Percentiles rank a stretch among this genome's conserved stretches.
These are phyloP conservation scores for Puccinia polysora DNA, from an alignment of 1,284 basidiomycete species.

Conservation along the genomic window DNA sequence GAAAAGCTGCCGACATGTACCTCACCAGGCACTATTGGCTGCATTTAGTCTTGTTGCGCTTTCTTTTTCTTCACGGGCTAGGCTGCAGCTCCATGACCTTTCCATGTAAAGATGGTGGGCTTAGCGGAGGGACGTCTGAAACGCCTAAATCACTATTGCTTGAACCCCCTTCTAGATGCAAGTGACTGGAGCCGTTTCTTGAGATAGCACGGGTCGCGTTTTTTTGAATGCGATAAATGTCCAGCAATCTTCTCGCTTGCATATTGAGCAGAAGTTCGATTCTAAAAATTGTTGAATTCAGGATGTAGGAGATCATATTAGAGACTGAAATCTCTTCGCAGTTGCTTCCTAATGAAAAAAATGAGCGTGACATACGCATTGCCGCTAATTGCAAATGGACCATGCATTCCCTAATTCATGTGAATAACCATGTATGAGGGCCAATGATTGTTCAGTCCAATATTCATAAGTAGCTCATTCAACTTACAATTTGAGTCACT, in stretches of 20 bases:
- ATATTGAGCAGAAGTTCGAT: conserved; percentile 21
- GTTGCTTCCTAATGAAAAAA: not conserved
- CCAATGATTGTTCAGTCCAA: not conserved
- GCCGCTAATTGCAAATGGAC: conserved; percentile 20
- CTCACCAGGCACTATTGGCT: no score
- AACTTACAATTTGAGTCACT: conserved; percentile 33
- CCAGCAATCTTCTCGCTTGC: conserved; percentile 19
- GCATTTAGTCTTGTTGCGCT: no score
- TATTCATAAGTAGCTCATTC: not conserved
- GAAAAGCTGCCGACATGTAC: no score
- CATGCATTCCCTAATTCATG: conserved; percentile 23
- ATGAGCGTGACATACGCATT: conserved; percentile 18
- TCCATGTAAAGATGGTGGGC: not conserved
- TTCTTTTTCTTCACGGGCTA: not conserved
- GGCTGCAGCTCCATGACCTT: conserved; percentile 4
- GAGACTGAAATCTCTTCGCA: not conserved
- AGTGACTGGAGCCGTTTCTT: not conserved
- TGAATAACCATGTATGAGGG: not conserved
- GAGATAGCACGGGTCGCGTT: conserved; percentile 5
- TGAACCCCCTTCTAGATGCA: conserved; percentile 12
- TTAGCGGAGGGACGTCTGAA: not conserved
- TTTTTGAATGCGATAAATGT: conserved; percentile 12
- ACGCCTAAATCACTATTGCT: conserved; percentile 1
- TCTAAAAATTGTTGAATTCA: not conserved
- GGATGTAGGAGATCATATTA: not conserved